A percentile compares a stretch with the other conserved stretches of the same genome.
These are phyloP conservation scores for Puccinia horiana DNA, from an alignment of 1,284 basidiomycete genomes.

Conservation along the genomic window DNA sequence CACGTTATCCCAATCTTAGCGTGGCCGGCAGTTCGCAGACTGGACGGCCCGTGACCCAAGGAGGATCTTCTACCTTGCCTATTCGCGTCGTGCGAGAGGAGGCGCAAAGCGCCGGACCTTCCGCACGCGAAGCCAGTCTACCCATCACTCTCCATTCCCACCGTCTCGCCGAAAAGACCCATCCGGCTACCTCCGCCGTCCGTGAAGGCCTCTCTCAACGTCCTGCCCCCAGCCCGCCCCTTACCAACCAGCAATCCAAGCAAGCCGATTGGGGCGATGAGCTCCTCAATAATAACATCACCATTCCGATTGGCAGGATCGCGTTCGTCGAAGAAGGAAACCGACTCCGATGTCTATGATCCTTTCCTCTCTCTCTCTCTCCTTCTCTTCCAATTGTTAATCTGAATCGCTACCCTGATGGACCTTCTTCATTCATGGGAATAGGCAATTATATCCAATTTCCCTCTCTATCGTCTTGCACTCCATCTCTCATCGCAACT, in stretches of 20 bases:
- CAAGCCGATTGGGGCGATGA: background rate
- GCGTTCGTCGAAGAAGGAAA: constrained; percentile 30
- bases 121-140: background rate
- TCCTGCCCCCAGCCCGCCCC: background rate
- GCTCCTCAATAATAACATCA: background rate
- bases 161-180: background rate
- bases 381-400: background rate
- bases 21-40: background rate
- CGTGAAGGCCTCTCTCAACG: background rate
- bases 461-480: too few relatives aligned
- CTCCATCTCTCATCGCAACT: too few relatives aligned
- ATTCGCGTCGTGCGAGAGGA: background rate
- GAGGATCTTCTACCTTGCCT: background rate
- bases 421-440: background rate
- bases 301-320: constrained; percentile 17
- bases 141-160: background rate
- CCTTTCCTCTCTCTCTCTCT: background rate
- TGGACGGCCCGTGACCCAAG: background rate
- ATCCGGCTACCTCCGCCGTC: background rate
- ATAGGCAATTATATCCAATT: too few relatives aligned
- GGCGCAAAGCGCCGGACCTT: background rate
- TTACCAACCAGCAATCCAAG: background rate
- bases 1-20: background rate
- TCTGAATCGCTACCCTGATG: too few relatives aligned
- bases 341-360: constrained; percentile 4